Base-by-base conservation (phyloP, 495 filamentous ascomycete species). In the Cudoniella acicularis region DNA sequence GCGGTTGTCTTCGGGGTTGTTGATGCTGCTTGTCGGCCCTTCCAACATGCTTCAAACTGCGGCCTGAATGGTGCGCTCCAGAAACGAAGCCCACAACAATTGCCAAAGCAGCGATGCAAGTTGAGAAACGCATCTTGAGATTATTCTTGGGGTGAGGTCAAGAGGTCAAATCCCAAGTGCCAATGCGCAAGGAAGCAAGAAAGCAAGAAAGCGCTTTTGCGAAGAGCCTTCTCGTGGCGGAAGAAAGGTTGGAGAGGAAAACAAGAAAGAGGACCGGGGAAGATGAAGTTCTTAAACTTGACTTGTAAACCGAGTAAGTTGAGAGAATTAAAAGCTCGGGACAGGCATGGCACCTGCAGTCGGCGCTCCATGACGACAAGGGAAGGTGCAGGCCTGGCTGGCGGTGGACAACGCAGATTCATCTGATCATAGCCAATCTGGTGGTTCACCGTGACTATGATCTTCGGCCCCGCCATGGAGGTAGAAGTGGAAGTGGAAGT, bases 41-140 rank as follows among this genome's bases (percentile, higher is more conserved):
- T 21, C 61, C 61, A 27, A 63, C 61, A 48, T 63, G 61, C 36
- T 48, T 57, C 52, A 59, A 56, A 41, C 61, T 63, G 42, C 61
- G 47, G 6, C 56, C 56, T 25, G 59, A 61, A 17, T 61, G 59
- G 36, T 57, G 54, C 11, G 54, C 59, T 21, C 56, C 61, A 17
- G 42, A 18, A 17, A 49, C 61, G 13, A 57, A 11, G 21, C 46
- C 25, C 10, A 24, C 50, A 16, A 43, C 45, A 26, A 59, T 23
- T 42, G 61, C 61, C n/a, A 63, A 23, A 46, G 50, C 46, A 23
- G 61, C 51, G 26, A 63, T 20, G 47, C 48, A 24, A 46, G 26
- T 52, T 40, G 56, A 63, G 45, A 63, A 42, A 18, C 52, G 56
- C 61, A 63, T 63, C 41, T 43, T 54, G 54, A 50, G 4, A 16